Conservation (phyloP, 345 rosid genomes). For the Pistacia vera region DNA sequence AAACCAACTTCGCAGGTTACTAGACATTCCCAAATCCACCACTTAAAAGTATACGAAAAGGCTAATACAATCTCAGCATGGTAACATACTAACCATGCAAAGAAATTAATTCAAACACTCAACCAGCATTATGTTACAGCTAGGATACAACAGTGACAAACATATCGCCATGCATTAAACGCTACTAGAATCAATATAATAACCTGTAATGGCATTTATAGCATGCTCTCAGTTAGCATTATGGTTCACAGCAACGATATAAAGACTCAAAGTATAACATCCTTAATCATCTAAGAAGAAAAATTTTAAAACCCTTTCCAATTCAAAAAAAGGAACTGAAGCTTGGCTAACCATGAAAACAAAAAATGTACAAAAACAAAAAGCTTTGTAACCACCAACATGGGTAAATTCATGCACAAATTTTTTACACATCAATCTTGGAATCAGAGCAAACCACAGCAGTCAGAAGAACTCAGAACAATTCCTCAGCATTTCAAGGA, state of each 20-base stretch:
- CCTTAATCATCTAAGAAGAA: not conserved
- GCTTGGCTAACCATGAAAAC: not conserved
- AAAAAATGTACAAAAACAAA: not conserved
- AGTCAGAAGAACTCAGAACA: too few relatives aligned
- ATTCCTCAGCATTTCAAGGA: too few relatives aligned
- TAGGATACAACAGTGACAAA: not conserved
- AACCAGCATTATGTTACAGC: not conserved
- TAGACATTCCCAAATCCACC: not conserved
- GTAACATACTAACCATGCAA: too few relatives aligned
- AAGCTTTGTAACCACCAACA: too few relatives aligned
- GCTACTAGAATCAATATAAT: not conserved
- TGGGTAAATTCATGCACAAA: too few relatives aligned
- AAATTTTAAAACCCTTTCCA: not conserved
- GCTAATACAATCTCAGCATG: not conserved
- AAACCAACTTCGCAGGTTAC: slow-evolving; percentile 5
- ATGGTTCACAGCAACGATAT: not conserved
- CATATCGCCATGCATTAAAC: not conserved
- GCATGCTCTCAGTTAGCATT: not conserved
- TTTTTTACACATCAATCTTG: too few relatives aligned
- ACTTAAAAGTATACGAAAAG: not conserved
- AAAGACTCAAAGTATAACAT: slow-evolving; percentile 1
- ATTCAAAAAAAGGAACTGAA: not conserved
- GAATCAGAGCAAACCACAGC: too few relatives aligned
- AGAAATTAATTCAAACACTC: not conserved
- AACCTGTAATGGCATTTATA: not conserved